Evolutionary conservation across 176 grass and related monocot genomes (phyloP).

Genomic region (Echinochloa phyllopogon): DNA sequence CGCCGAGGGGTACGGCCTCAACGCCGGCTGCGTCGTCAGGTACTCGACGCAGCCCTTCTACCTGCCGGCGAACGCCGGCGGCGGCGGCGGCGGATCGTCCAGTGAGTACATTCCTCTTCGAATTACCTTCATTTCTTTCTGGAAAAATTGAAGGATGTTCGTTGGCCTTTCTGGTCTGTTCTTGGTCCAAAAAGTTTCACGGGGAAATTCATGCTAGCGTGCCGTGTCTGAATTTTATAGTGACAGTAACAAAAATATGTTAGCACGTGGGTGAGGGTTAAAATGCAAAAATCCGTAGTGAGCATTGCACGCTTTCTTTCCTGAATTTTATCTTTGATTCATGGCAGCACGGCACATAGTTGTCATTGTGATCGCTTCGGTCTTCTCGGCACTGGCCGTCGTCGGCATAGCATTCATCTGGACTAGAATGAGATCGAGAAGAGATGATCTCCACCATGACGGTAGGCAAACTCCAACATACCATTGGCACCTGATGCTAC

Average conservation of each 20-base stretch:
- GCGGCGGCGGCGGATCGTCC: conserved; percentile 34
- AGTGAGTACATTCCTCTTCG: conserved; percentile 36
- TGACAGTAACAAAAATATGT: conserved; percentile 19
- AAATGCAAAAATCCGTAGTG: neutral
- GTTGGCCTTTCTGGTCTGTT: neutral
- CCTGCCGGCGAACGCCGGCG: conserved; percentile 18
- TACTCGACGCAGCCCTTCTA: conserved; percentile 86
- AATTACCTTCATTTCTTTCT: neutral
- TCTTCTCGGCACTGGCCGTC: conserved; percentile 38
- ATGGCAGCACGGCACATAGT: conserved; percentile 53
- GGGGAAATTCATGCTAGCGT: neutral
- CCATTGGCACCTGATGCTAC: neutral
- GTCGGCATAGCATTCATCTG: conserved; percentile 59
- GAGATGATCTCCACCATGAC: conserved; percentile 37
- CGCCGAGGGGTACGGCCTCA: conserved; percentile 63
- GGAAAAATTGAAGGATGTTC: neutral
- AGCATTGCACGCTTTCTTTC: neutral
- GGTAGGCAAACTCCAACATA: conserved; percentile 30
- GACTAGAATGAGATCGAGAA: conserved; percentile 45
- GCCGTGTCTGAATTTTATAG: conserved; percentile 32
- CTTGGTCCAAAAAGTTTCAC: conserved; percentile 1
- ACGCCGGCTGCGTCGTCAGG: conserved; percentile 82
- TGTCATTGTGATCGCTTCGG: conserved; percentile 47
- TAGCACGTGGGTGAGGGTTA: neutral
- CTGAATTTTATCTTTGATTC: neutral